Base-by-base conservation (phyloP, 1,284 basidiomycete genomes). In the Pseudozyma thailandica region DNA sequence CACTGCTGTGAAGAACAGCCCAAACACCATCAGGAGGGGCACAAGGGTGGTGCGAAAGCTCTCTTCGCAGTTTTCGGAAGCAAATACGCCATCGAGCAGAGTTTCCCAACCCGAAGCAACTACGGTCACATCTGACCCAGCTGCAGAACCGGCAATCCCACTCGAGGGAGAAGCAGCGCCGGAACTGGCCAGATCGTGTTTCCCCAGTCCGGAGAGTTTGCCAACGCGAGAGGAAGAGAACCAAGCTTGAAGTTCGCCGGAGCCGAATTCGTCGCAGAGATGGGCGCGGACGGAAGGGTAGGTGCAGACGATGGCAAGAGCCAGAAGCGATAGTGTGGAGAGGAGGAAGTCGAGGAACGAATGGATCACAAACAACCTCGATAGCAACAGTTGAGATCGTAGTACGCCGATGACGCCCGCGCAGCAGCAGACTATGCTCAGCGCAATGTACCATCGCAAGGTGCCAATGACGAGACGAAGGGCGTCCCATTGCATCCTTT, bases 311-410 rank as follows among this genome's bases (percentile, higher is more conserved):
- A 78, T 41, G 10, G 62, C 56, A 2, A 78, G 50, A 1, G 75
- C 68, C 10, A 74, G 28, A 2, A 78, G 61, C 27, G 74, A 78
- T 21, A 76, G 52, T 9, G 75, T 71, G 0, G 58, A 74, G 42
- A 78, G 63, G 15, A 78, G 53, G 20, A 78, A 57, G 35, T 78
- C 75, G 26, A 78, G 60, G 45, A 73, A 78, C 18, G 72, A 78
- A 21, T 76, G 68, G 21, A 76, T 48, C 27, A 78, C 58, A 26
- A 78, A 78, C 18, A 78, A 50, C 12, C 75, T 25, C 18, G 74
- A 65, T 3, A 72, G 60, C 8, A 74, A 27, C 13, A 76, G 49
- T 16, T 60, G 54, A 6, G 71, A 68, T 38, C 66, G 64, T 3
- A 75, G 20, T 1, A 71, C 74, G 35, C 74, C 74, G 8, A 71